phyloP scores from a whole-genome alignment of 176 grass and related monocot genomes.

The Rhipidocladum racemiflorum region DNA sequence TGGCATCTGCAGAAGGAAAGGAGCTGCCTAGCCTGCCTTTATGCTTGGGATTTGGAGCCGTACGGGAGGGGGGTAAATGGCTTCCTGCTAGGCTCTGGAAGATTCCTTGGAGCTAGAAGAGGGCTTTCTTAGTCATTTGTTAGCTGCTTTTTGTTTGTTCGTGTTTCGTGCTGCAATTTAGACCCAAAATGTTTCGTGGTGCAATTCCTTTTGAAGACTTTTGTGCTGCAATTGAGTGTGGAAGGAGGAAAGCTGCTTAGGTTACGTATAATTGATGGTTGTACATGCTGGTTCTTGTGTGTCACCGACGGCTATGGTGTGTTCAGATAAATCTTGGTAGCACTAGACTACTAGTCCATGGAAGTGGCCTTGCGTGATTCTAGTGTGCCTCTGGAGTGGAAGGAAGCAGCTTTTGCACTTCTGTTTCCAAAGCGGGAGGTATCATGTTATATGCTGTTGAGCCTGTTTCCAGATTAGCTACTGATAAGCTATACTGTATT shows the following conservation, averaged over 20 bases:
- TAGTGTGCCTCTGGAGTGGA: not conserved
- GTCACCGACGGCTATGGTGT: not conserved
- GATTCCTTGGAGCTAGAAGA: constrained; percentile 5
- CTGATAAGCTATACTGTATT: not conserved
- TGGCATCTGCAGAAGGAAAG: not conserved
- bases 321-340: not conserved
- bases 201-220: not conserved
- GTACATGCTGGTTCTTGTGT: not conserved
- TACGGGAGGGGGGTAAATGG: not conserved
- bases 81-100: not conserved
- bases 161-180: constrained; percentile 10
- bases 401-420: not conserved
- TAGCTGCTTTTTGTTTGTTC: not conserved
- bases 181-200: not conserved
- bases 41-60: not conserved
- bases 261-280: not conserved
- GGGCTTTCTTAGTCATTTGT: constrained; percentile 1
- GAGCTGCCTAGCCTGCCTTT: not conserved
- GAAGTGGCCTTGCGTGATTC: not conserved
- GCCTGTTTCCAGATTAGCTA: not conserved
- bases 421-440: not conserved
- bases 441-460: not conserved
- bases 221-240: not conserved
- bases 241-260: not conserved
- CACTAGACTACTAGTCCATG: not conserved